phyloP scores from a whole-genome alignment of 2,329 filamentous ascomycete species.

The Alternaria alternata region DNA sequence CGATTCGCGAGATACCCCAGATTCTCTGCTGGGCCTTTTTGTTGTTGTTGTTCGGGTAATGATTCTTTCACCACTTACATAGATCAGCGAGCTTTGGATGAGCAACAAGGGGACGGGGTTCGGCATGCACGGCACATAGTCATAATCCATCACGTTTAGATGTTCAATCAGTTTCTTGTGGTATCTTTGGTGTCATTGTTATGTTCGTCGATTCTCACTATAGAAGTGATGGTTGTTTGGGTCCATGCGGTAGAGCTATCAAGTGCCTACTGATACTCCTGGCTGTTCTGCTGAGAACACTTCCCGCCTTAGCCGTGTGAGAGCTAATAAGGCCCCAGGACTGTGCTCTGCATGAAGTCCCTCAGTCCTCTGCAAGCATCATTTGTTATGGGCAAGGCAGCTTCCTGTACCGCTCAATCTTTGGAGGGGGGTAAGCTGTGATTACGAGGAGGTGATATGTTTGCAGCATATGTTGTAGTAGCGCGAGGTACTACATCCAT shows the following conservation, averaged over 20 bases:
- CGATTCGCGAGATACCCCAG: slow-evolving; percentile 16
- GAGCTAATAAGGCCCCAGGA: neutral
- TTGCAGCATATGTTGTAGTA: neutral
- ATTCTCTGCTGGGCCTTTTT: slow-evolving; percentile 8
- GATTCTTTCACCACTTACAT: slow-evolving; percentile 7
- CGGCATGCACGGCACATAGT: slow-evolving; percentile 13
- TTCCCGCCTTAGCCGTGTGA: neutral
- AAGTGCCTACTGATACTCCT: neutral
- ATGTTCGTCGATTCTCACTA: neutral
- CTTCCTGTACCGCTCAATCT: neutral
- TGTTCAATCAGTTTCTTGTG: slow-evolving; percentile 1
- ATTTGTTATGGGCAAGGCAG: neutral
- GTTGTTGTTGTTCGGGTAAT: slow-evolving; percentile 2
- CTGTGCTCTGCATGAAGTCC: neutral
- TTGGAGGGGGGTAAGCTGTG: neutral
- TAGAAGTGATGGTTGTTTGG: neutral
- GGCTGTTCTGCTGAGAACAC: neutral
- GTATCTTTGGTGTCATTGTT: neutral
- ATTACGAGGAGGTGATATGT: neutral
- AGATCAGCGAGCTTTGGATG: slow-evolving; percentile 12
- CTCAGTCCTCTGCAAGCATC: neutral
- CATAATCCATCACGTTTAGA: slow-evolving; percentile 15
- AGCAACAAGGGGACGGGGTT: slow-evolving; percentile 2
- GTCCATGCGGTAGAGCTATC: neutral
- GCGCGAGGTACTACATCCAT: neutral